Evolutionary conservation across 2,329 filamentous ascomycete species (phyloP).

Genomic region (Stylonectria norvegica): DNA sequence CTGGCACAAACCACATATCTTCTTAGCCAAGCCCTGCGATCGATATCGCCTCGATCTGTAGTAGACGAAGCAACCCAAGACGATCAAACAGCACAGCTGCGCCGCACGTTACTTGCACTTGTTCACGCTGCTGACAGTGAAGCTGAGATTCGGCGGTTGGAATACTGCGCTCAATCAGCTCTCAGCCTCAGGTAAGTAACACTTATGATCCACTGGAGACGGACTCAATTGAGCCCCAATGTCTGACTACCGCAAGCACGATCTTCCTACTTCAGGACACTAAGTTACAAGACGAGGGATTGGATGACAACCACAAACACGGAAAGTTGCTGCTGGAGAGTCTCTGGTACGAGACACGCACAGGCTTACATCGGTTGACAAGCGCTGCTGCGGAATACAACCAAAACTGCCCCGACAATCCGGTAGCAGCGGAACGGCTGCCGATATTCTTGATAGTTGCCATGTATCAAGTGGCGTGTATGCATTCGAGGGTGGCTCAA

Average conservation of each 20-base stretch:
- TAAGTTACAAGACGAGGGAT: not conserved
- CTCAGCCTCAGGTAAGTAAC: conserved; percentile 4
- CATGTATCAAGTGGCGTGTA: conserved; percentile 3
- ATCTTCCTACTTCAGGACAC: conserved; percentile 7
- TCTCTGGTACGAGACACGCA: conserved; percentile 3
- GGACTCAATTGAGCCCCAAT: not conserved
- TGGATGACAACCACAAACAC: not conserved
- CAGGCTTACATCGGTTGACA: conserved; percentile 1
- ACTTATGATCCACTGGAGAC: not conserved
- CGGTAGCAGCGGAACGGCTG: not conserved
- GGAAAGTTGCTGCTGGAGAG: not conserved
- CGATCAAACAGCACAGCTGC: conserved; percentile 3
- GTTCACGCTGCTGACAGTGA: conserved; percentile 6
- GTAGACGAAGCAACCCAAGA: not conserved
- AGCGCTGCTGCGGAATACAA: not conserved
- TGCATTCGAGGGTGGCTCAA: not conserved
- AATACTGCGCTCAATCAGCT: conserved; percentile 5
- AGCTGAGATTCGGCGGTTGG: conserved; percentile 1
- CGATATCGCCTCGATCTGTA: not conserved
- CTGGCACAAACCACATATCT: conserved; percentile 8
- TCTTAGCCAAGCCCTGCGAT: conserved; percentile 3
- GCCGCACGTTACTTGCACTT: conserved; percentile 5
- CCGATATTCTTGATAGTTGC: conserved; percentile 7
- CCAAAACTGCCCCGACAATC: not conserved
- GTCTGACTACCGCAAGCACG: not conserved